A percentile compares a stretch with the other conserved stretches of the same genome.
phyloP scores from a whole-genome alignment of 148 eudicot genomes.

The Rhododendron mucronatum region DNA sequence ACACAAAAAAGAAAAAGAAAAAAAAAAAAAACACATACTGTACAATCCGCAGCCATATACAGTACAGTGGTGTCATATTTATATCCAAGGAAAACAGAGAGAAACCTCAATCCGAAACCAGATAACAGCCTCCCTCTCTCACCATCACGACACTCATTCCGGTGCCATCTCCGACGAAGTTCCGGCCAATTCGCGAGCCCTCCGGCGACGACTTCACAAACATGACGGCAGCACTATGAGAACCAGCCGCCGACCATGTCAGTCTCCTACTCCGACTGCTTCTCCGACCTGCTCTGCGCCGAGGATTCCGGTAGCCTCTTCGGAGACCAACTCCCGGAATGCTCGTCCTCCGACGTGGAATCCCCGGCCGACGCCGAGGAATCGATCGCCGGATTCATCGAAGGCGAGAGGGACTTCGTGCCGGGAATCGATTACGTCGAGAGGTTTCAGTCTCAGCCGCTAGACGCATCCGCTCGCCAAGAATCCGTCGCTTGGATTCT shows the following conservation, averaged over 20 bases:
- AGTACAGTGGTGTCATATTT: background rate
- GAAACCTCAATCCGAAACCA: slow-evolving; percentile 6
- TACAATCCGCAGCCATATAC: background rate
- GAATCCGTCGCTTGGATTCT: slow-evolving; percentile 77
- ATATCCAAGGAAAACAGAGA: slow-evolving; percentile 1
- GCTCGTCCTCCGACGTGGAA: slow-evolving; percentile 39
- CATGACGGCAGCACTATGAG: slow-evolving; percentile 23
- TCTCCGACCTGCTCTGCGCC: slow-evolving; percentile 60
- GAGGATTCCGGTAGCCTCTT: slow-evolving; percentile 54
- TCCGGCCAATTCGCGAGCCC: slow-evolving; percentile 15
- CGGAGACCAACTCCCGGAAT: slow-evolving; percentile 30
- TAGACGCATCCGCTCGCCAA: slow-evolving; percentile 55
- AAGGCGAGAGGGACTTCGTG: slow-evolving; percentile 47
- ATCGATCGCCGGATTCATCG: slow-evolving; percentile 63
- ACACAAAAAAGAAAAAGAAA: no score
- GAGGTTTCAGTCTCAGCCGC: slow-evolving; percentile 22
- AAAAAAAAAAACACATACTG: background rate
- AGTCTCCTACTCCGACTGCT: slow-evolving; percentile 38
- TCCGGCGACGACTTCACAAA: background rate
- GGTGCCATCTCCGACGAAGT: slow-evolving; percentile 12
- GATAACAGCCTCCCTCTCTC: background rate
- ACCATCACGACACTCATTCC: slow-evolving; percentile 2
- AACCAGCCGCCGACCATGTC: slow-evolving; percentile 38
- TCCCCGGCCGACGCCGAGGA: slow-evolving; percentile 39
- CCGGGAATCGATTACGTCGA: slow-evolving; percentile 23